Evolutionary conservation across 352 stramenopile species (phyloP), one percentile per base, ranked within the genome.

Genomic region (Blastocystis hominis): DNA sequence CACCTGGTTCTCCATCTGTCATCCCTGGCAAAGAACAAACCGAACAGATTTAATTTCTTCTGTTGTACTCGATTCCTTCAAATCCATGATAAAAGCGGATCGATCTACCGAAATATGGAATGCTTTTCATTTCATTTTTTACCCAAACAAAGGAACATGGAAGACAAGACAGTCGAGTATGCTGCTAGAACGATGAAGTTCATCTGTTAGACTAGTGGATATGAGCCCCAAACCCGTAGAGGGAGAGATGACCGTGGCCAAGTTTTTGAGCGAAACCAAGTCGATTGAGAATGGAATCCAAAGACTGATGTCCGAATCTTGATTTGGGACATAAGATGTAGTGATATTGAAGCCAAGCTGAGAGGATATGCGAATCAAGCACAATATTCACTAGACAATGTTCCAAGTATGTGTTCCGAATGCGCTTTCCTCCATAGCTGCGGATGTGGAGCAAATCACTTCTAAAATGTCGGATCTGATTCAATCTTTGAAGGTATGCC

Each of bases 401-500:
- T 86, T 76, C 76, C 76, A 20, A 64, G 70, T 80, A 24, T 6
- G 62, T 38, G 30, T 13, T 42, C 9, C 17, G 20, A 9, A 15
- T n/a, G 44, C 24, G 10, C 6, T 46, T n/a, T 80, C 7, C 62
- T 50, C 13, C 2, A 20, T 80, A 80, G 63, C 76, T 9, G 59
- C 6, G 34, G 63, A 72, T 86, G 76, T 86, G 59, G 63, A 86
- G 44, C 59, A 86, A 55, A 76, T 86, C 46, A 86, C 63, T 13
- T 53, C 75, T 6, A 63, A 59, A n/a, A 76, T 54, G 42, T 86
- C 76, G 7, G 50, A 86, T 15, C 46, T 76, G 36, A 86, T 86
- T 30, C 17, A 86, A 50, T 61, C 59, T 2, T 20, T 63, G 34
- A 86, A 86, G 30, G 63, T 76, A 42, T 20, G 13, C 0, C 10